Evolutionary conservation across 2,329 filamentous ascomycete genomes (phyloP), one percentile per base, ranked within the genome.

Genomic region (Tolypocladium nubicola): DNA sequence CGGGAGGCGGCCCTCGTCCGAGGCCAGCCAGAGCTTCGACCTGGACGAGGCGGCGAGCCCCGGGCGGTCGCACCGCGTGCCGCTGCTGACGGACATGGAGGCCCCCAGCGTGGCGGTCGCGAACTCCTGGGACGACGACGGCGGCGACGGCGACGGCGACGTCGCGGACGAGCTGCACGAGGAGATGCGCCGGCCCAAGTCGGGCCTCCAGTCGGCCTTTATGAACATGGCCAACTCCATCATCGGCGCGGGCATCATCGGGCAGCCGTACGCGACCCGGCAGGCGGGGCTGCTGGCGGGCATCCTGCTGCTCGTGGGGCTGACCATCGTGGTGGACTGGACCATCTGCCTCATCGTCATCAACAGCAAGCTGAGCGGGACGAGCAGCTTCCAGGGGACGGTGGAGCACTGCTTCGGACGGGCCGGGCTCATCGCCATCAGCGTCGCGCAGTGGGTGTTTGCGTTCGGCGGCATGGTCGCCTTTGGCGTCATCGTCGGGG

Each of bases 151-250:
- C 62, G 71, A 76, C 33, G 70, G 76, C 55, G 65, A 68, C 56
- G 61, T 61, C 6, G 64, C 64, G 33, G 64, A 75, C 47, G 79
- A 77, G 72, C 79, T 78, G 6, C 78, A 80, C 64, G 73, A 76
- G 39, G 82, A 86, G 68, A 76, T 79, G 57, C 67, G 68, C 45
- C 81, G 92, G 57, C 91, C 93, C 52, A 93, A 93, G 74, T 96
- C 90, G 58, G 88, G 88, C 6, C 80, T 97, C 74, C 80, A 82
- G 61, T 90, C 88, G 69, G 93, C 94, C 3, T 97, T 99, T 65
- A 96, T 97, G 91, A 99, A 99, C 75, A 99, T 99, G 94, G 93
- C 94, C 61, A 99, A 99, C 76, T 95, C 89, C 66, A 99, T 99
- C 70, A 97, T 99, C 64, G 85, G 85, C 43, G 85, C 85, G 2